phyloP scores from a whole-genome alignment of 2,329 filamentous ascomycete species.

The Claviceps maximensis region DNA sequence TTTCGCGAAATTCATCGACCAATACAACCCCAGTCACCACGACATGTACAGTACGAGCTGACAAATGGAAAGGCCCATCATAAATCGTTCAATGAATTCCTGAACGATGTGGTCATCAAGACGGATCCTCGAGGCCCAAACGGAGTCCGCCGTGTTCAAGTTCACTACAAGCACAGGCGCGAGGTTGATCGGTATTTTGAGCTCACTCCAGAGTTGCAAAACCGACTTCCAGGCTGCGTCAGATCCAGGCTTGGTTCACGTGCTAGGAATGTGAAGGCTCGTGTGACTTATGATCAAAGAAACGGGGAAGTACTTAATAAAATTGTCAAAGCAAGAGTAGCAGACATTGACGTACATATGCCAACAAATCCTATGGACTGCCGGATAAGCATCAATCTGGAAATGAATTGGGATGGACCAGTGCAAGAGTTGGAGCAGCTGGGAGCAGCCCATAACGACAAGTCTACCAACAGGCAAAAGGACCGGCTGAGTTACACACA shows the following conservation, averaged over 20 bases:
- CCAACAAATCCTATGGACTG: conserved; percentile 72
- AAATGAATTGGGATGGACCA: conserved; percentile 72
- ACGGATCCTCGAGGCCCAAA: conserved; percentile 41
- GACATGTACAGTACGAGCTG: conserved; percentile 6
- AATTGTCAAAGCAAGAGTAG: conserved; percentile 84
- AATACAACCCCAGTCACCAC: no score
- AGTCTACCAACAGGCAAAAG: conserved; percentile 57
- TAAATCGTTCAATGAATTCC: conserved; percentile 66
- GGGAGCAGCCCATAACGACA: conserved; percentile 23
- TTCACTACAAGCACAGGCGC: conserved; percentile 70
- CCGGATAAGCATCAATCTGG: conserved; percentile 85
- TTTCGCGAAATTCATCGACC: background rate
- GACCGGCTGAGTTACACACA: conserved; percentile 88
- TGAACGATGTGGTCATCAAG: conserved; percentile 56
- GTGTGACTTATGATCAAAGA: conserved; percentile 65
- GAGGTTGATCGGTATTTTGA: conserved; percentile 79
- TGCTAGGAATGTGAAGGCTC: conserved; percentile 31
- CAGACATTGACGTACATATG: conserved; percentile 76
- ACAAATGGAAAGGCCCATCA: conserved; percentile 52
- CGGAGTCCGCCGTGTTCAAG: conserved; percentile 37
- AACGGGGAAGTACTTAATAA: conserved; percentile 58
- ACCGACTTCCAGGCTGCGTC: conserved; percentile 51
- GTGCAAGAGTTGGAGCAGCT: conserved; percentile 39
- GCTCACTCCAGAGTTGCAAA: conserved; percentile 45
- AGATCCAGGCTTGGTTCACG: conserved; percentile 39